Percentiles rank a stretch among this genome's conserved stretches.
Evolutionary conservation across 495 filamentous ascomycete species (phyloP).

Genomic region (Hamigera avellanea): DNA sequence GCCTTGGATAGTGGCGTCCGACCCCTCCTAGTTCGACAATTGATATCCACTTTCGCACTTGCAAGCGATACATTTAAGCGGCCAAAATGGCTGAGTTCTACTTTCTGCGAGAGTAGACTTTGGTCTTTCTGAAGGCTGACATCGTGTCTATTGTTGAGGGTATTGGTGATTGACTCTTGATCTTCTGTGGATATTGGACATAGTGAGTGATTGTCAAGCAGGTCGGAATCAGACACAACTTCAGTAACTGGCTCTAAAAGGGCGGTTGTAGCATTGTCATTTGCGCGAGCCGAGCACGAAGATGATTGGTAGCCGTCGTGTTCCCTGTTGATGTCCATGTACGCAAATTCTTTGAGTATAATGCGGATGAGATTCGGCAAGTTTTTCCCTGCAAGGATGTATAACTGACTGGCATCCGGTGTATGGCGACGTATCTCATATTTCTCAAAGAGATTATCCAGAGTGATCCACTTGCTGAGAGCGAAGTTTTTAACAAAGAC

Average conservation of each 20-base stretch:
- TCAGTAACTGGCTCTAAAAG: constrained; percentile 11
- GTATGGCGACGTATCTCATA: constrained; percentile 18
- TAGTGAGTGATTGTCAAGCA: no score
- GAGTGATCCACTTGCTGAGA: constrained; percentile 20
- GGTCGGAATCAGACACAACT: background rate
- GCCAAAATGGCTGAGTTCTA: no score
- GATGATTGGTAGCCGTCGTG: constrained; percentile 31
- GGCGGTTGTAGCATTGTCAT: constrained; percentile 11
- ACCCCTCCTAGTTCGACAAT: no score
- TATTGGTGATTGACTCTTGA: constrained; percentile 3
- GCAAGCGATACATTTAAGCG: no score
- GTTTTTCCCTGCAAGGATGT: constrained; percentile 35
- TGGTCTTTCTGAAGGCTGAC: no score
- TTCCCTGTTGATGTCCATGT: constrained; percentile 19
- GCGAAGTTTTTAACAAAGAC: constrained; percentile 24
- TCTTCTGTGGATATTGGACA: background rate
- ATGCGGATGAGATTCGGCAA: constrained; percentile 24
- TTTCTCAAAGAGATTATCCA: constrained; percentile 27
- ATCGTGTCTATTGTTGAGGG: no score
- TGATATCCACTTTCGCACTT: no score
- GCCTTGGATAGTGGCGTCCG: constrained; percentile 16
- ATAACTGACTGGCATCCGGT: constrained; percentile 23
- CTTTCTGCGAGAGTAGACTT: no score
- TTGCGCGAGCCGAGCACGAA: constrained; percentile 24
- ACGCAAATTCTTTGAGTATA: constrained; percentile 6